Evolutionary conservation across 2,329 filamentous ascomycete species (phyloP), one percentile per base, ranked within the genome.

Genomic region (Phyllosticta capitalensis): DNA sequence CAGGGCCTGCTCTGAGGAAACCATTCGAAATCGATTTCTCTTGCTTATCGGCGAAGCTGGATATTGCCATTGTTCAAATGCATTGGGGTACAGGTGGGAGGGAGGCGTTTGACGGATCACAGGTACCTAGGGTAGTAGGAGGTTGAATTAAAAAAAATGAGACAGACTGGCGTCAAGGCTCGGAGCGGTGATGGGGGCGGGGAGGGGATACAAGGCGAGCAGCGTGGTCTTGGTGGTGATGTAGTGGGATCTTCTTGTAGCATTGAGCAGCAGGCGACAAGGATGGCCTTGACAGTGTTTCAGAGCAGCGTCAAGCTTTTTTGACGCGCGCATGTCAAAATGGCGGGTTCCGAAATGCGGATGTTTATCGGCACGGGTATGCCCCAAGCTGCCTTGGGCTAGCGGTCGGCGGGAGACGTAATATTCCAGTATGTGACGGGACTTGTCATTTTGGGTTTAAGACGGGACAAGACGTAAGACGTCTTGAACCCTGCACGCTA

Each of bases 1-100:
- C 90, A 95, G 72, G 92, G 92, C 33, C 79, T 96, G 69, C 76
- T 95, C 64, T 94, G 79, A 72, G 52, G 20, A 24, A 20, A 12
- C 14, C 17, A 17, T 45, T 45, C 30, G 38, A 45, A 45, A n/a
- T 45, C n/a, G n/a, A n/a, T n/a, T n/a, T 45, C 12, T 38, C 4
- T 45, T 45, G 38, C 38, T 45, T n/a, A 45, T 45, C 12, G 38
- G 17, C 38, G 38, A n/a, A 45, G 38, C 14, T 45, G 12, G 38
- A 45, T n/a, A 45, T 6, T 5, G 17, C 3, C 38, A 45, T n/a
- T 45, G 14, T 45, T n/a, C 17, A 45, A n/a, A 19, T 17, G 30
- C 30, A 17, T 38, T 17, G 5, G 30, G 30, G 30, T 38, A 10
- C 14, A 12, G 30, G 12, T 45, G 17, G 38, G 38, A 45, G 17